Evolutionary conservation across 768 basidiomycete species (phyloP).

Genomic region (Leccinum subtestaceum): DNA sequence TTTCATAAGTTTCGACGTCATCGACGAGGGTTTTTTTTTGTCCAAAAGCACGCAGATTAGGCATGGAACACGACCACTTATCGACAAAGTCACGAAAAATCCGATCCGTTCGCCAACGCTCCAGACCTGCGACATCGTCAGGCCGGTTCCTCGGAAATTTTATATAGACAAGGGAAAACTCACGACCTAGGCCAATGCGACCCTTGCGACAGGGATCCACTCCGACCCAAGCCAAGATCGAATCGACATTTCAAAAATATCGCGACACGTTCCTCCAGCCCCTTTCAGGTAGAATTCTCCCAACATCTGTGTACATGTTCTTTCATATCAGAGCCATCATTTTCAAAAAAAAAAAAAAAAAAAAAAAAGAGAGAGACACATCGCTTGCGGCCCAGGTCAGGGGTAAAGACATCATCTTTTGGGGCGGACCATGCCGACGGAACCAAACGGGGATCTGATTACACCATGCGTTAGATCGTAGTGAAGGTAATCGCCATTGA

Average conservation of each 20-base stretch:
- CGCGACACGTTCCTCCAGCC: background rate
- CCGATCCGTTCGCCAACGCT: background rate
- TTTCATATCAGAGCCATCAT: background rate
- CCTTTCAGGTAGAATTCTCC: background rate
- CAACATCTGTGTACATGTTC: background rate
- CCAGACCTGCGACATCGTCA: background rate
- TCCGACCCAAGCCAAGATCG: background rate
- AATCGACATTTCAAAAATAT: background rate
- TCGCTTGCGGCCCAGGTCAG: too few species aligned
- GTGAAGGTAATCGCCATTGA: background rate
- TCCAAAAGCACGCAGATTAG: background rate
- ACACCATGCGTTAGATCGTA: background rate
- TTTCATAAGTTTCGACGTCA: background rate
- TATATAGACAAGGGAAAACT: background rate
- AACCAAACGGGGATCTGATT: background rate
- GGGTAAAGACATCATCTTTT: background rate
- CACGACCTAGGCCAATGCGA: background rate
- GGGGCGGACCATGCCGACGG: too few species aligned
- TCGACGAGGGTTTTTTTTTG: background rate
- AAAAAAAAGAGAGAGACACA: too few species aligned
- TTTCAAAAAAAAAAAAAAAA: too few species aligned
- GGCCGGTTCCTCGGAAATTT: background rate
- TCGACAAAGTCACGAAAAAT: too few species aligned
- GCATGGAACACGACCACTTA: too few species aligned
- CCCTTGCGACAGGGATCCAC: background rate